Conservation (phyloP, 2,329 filamentous ascomycete species). For the Fusarium sp. region DNA sequence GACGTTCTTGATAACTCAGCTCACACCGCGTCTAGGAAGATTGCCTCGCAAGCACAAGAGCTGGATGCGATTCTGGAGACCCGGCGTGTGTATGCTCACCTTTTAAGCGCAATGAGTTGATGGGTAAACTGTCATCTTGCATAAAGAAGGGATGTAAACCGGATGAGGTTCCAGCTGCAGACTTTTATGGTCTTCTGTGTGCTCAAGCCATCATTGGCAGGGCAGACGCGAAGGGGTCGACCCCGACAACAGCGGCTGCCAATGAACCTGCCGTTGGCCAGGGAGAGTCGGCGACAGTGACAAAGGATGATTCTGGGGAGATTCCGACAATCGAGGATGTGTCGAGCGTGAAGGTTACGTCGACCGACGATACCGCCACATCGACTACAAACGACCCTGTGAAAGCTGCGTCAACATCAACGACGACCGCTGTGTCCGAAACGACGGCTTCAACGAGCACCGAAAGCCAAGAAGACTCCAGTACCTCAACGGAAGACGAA, state of each 20-base stretch:
- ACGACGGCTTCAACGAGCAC: not conserved
- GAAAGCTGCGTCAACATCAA: not conserved
- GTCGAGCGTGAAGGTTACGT: not conserved
- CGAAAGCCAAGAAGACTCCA: not conserved
- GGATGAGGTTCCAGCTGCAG: not conserved
- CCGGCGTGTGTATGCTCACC: not conserved
- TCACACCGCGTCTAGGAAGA: not conserved
- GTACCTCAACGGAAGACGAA: not conserved
- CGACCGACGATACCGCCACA: not conserved
- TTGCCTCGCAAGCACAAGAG: not conserved
- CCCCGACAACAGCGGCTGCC: not conserved
- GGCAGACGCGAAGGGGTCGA: too few species aligned
- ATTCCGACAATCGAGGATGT: not conserved
- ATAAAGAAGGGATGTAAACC: not conserved
- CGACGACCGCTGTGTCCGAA: not conserved
- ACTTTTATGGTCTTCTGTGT: not conserved
- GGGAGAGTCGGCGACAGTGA: not conserved
- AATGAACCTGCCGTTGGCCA: not conserved
- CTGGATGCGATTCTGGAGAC: not conserved
- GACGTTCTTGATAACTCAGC: not conserved
- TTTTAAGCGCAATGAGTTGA: not conserved
- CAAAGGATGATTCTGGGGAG: not conserved
- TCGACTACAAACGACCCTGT: not conserved
- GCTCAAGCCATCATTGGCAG: not conserved
- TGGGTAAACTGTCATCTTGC: not conserved